These are phyloP conservation scores for Lasiodiplodia sp. DNA, from an alignment of 2,329 filamentous ascomycete species.

Conservation along the genomic window DNA sequence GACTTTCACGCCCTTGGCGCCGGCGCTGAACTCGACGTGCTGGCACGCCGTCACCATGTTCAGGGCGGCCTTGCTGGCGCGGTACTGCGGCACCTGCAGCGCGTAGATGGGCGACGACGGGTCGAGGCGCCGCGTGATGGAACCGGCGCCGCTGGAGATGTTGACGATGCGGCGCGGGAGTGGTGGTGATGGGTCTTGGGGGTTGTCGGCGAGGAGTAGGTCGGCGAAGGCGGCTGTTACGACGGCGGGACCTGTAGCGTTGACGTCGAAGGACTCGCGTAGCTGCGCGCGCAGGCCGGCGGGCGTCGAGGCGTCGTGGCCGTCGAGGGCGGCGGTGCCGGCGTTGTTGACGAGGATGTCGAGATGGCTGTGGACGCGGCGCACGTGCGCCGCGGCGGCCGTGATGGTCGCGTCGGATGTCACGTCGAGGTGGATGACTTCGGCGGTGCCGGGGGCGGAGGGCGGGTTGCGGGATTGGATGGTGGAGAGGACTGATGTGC, in stretches of 20 bases:
- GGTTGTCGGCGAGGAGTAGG: constrained; percentile 26
- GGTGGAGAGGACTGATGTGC: constrained; percentile 38
- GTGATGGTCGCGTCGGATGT: constrained; percentile 52
- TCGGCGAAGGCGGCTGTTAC: constrained; percentile 35
- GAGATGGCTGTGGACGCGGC: constrained; percentile 42
- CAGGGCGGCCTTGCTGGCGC: constrained; percentile 40
- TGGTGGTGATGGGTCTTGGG: too few relatives aligned
- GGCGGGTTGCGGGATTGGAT: constrained; percentile 39
- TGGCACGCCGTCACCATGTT: too few relatives aligned
- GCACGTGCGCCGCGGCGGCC: constrained; percentile 42
- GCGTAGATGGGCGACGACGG: constrained; percentile 39
- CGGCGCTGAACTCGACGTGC: too few relatives aligned
- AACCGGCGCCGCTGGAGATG: constrained; percentile 45
- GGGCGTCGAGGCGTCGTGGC: too few relatives aligned
- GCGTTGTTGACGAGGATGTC: constrained; percentile 55
- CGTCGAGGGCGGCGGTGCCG: constrained; percentile 53
- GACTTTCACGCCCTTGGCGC: too few relatives aligned
- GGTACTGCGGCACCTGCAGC: constrained; percentile 40
- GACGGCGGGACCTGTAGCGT: constrained; percentile 40
- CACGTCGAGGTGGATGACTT: constrained; percentile 53
- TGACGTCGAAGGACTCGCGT: constrained; percentile 38
- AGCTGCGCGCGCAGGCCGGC: constrained; percentile 29
- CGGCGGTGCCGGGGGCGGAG: constrained; percentile 37
- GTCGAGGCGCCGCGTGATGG: constrained; percentile 41
- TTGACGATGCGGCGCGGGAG: constrained; percentile 43